Conservation (phyloP, 805 yeast species). For the Starmerella bombicola region DNA sequence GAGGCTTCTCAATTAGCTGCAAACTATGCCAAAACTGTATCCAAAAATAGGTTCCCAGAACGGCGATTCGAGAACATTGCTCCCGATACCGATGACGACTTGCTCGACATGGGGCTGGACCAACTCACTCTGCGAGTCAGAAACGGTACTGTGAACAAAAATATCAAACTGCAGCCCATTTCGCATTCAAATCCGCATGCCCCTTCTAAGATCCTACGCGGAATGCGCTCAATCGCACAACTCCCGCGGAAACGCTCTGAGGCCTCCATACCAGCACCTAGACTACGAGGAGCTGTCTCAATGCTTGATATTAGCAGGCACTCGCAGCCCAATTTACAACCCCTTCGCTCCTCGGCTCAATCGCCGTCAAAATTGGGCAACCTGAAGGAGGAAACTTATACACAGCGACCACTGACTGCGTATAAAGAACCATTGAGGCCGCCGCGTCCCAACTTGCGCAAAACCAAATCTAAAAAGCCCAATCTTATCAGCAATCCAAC, state of each 20-base stretch:
- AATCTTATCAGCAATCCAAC: constrained; percentile 19
- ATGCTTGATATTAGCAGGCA: constrained; percentile 14
- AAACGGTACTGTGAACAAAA: constrained; percentile 19
- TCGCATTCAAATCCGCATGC: constrained; percentile 6
- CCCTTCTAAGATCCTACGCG: constrained; percentile 14
- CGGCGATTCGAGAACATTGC: background rate
- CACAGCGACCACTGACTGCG: constrained; percentile 21
- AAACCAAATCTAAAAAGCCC: constrained; percentile 2
- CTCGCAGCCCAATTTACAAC: background rate
- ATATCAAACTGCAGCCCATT: constrained; percentile 18
- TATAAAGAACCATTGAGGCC: constrained; percentile 20
- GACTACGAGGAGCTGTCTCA: constrained; percentile 18
- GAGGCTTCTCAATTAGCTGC: constrained; percentile 11
- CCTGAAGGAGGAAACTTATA: background rate
- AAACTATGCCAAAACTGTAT: constrained; percentile 7
- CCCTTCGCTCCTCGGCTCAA: background rate
- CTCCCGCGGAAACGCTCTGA: constrained; percentile 14
- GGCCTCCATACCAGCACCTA: constrained; percentile 1
- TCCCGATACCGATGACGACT: constrained; percentile 15
- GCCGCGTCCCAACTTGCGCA: background rate
- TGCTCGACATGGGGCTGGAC: constrained; percentile 20
- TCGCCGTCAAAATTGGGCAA: background rate
- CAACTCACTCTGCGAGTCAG: constrained; percentile 14
- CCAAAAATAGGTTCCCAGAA: background rate
- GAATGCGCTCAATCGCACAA: constrained; percentile 22